A percentile compares a stretch with the other conserved stretches of the same genome.
Conservation (phyloP, 495 filamentous ascomycete species). For the Hypoxylon lienhwacheense region DNA sequence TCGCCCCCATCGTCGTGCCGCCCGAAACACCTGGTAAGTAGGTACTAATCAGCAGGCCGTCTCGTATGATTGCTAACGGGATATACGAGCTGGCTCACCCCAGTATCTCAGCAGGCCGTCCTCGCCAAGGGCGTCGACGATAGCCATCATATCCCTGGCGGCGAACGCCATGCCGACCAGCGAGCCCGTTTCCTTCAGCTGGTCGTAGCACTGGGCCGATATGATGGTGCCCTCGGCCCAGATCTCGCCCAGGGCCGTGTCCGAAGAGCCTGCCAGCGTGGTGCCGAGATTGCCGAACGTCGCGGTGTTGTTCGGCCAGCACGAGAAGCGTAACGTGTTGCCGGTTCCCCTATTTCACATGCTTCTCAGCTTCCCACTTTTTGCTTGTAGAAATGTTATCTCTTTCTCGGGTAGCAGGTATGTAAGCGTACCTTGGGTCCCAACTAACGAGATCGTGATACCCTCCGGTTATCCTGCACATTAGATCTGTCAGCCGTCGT, state of each 20-base stretch:
- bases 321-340: slow-evolving; percentile 20
- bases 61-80: no score
- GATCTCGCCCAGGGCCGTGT: slow-evolving; percentile 12
- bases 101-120: slow-evolving; percentile 52
- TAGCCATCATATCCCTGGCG: slow-evolving; percentile 48
- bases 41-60: slow-evolving; percentile 3
- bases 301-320: slow-evolving; percentile 15
- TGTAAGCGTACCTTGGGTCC: slow-evolving; percentile 38
- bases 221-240: slow-evolving; percentile 19
- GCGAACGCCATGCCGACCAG: slow-evolving; percentile 37
- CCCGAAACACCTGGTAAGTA: slow-evolving; percentile 43
- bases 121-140: slow-evolving; percentile 48
- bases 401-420: not conserved
- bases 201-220: slow-evolving; percentile 7
- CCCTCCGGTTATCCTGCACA: slow-evolving; percentile 38
- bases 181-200: slow-evolving; percentile 11
- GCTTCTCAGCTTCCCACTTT: no score
- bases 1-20: slow-evolving; percentile 48
- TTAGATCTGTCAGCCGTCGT: not conserved
- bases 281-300: not conserved
- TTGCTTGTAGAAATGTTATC: no score
- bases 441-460: slow-evolving; percentile 47
- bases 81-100: slow-evolving; percentile 40
- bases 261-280: slow-evolving; percentile 5
- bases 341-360: slow-evolving; percentile 16